phyloP scores from a whole-genome alignment of 208 protist species.

The Crithidia brevicula region DNA sequence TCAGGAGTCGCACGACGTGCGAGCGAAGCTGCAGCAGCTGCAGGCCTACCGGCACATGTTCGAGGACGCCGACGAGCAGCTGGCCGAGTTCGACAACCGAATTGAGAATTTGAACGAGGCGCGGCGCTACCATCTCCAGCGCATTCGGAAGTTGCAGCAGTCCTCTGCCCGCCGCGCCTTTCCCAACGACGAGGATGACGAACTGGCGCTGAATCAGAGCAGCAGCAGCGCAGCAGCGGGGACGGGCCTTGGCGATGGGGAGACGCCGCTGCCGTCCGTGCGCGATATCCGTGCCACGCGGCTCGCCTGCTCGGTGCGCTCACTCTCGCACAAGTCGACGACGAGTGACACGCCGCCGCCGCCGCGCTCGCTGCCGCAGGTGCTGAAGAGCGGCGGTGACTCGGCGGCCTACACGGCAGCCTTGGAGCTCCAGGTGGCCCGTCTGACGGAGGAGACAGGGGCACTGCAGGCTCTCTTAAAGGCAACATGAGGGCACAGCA shows the following conservation, averaged over 20 bases:
- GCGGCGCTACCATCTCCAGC: conserved; percentile 63
- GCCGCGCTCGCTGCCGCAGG: neutral
- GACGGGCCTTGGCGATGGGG: neutral
- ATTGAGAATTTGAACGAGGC: conserved; percentile 79
- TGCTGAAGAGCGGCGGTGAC: neutral
- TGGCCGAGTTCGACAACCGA: conserved; percentile 66
- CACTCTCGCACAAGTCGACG: conserved; percentile 1
- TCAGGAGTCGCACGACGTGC: conserved; percentile 34
- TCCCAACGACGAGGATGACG: neutral
- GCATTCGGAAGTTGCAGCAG: conserved; percentile 63
- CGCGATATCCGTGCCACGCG: conserved; percentile 22
- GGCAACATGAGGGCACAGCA: neutral
- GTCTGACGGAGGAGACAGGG: neutral
- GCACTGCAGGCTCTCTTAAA: neutral
- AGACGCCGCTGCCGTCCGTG: conserved; percentile 26
- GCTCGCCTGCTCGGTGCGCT: conserved; percentile 1
- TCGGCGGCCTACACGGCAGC: conserved; percentile 4
- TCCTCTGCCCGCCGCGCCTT: neutral
- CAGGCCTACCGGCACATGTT: conserved; percentile 53
- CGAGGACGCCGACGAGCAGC: conserved; percentile 50
- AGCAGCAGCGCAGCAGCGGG: conserved; percentile 13
- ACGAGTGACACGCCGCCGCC: neutral
- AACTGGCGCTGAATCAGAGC: too few species aligned
- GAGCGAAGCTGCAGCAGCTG: conserved; percentile 50
- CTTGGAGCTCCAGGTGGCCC: conserved; percentile 4